Base-by-base conservation (phyloP, 495 filamentous ascomycete genomes). In the Cercophora scortea region DNA sequence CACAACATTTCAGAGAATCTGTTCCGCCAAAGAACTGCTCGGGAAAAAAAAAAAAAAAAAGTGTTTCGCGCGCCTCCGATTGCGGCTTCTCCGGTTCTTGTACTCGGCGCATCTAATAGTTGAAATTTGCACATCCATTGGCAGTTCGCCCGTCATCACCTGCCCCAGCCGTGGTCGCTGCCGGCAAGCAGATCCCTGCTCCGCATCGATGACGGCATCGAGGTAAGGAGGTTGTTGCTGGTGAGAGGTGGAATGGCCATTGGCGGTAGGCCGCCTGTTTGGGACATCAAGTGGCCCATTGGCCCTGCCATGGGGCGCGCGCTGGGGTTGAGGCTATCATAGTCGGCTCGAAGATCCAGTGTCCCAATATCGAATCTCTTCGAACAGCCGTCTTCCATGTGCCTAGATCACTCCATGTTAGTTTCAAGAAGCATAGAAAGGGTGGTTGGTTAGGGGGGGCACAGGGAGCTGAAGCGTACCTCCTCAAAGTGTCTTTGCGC, bases 371-470 rank as follows among this genome's bases (percentile, higher is more conserved):
- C 84, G 62, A 85, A 82, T 35, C 87, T 76, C 64, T 85, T 86
- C 8, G 86, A 76, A 64, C 87, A 90, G 36, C 87, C 86, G 62
- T 90, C 87, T 66, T 90, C 87, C 68, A 86, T 83, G 60, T 90
- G 87, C 65, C 87, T 88, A 49, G 8, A 19, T 57, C 61, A 58
- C 41, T 45, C 33, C 0, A 1, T 41, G 56, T 49, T 57, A 34
- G 11, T 11, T n/a, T n/a, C 13, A n/a, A 35, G 47, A 19, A 9
- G 3, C 34, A 12, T 40, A 25, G 25, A 25, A 25, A 5, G 25
- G 25, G 25, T 25, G 3, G 8, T 13, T 41, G 3, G 43, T 10
- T 32, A 45, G 16, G 36, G 11, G 32, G 52, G 19, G 35, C 42
- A 3, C 2, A 42, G 36, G 18, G 19, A 32, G 3, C 7, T 16